Evolutionary conservation across 2,329 filamentous ascomycete species (phyloP), one percentile per base, ranked within the genome.

Genomic region (Epicoccum nigrum): DNA sequence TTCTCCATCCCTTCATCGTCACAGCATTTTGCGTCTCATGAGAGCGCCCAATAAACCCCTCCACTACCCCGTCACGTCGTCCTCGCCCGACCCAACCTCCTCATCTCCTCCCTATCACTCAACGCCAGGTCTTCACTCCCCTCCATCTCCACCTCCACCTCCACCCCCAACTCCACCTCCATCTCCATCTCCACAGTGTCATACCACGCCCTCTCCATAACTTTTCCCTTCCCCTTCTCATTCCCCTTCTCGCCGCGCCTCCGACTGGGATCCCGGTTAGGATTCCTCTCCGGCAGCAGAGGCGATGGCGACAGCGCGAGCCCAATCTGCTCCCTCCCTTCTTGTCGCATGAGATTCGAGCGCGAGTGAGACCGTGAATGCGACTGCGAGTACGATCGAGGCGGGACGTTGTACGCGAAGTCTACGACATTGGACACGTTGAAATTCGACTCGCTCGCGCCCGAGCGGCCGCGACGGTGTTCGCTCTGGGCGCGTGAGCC

Each of bases 301-400:
- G n/a, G 17, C 23, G 35, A 35, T 1, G 48, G 42, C 11, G 35
- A 41, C 4, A 51, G 11, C 4, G 48, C 48, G 8, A 51, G 5
- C 13, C 35, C 30, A 13, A 41, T 51, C 19, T 51, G 40, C 12
- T 23, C 30, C 3, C n/a, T 21, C 13, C 13, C 31, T 6, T 27
- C 23, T 27, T 2, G 28, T 21, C n/a, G n/a, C n/a, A n/a, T n/a
- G n/a, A n/a, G n/a, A n/a, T n/a, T n/a, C n/a, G n/a, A n/a, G n/a
- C n/a, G n/a, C n/a, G n/a, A n/a, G n/a, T n/a, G n/a, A n/a, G 6
- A 12, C 11, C 1, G 23, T 3, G 17, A 12, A 5, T 32, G 41
- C 3, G 35, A 41, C n/a, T n/a, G n/a, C n/a, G n/a, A n/a, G n/a
- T n/a, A n/a, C 23, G 23, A 9, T 25, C 6, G 23, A 6, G 23